Percentiles rank a stretch among this genome's conserved stretches.
phyloP scores from a whole-genome alignment of 1,284 basidiomycete genomes.

The Ustilago lituana region DNA sequence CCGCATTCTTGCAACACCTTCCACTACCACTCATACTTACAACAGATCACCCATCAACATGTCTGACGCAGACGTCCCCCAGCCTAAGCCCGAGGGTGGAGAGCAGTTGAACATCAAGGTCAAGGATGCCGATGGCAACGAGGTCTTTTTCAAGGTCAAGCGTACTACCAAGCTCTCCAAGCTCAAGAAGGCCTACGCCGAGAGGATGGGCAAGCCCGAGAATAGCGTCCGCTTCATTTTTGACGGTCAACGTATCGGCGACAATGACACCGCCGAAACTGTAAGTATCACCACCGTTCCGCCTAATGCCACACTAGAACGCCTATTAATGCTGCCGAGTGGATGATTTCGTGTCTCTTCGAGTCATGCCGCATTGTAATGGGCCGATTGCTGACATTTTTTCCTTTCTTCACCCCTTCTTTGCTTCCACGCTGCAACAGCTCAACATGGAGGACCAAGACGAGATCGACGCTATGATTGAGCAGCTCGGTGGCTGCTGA shows the following conservation, averaged over 20 bases:
- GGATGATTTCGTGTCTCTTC: too few species aligned
- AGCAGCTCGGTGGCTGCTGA: slow-evolving; percentile 62
- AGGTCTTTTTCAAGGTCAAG: slow-evolving; percentile 99
- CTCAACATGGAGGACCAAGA: slow-evolving; percentile 66
- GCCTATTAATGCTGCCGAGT: too few species aligned
- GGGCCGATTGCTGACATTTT: too few species aligned
- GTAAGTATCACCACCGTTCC: slow-evolving; percentile 39
- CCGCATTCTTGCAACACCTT: background rate
- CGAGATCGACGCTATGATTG: slow-evolving; percentile 67
- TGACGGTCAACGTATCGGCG: slow-evolving; percentile 64
- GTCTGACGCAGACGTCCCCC: slow-evolving; percentile 56
- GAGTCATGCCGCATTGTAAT: too few species aligned
- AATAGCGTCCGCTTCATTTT: slow-evolving; percentile 66
- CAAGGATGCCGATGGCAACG: slow-evolving; percentile 74
- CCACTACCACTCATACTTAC: background rate
- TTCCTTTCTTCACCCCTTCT: background rate
- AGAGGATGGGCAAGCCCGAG: slow-evolving; percentile 82
- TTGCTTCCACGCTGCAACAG: slow-evolving; percentile 18
- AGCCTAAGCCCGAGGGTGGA: slow-evolving; percentile 61
- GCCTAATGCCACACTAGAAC: too few species aligned
- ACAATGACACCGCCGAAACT: slow-evolving; percentile 65
- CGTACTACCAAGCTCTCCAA: slow-evolving; percentile 91
- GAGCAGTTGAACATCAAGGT: slow-evolving; percentile 68
- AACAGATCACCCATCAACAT: slow-evolving; percentile 19
- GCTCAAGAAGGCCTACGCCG: slow-evolving; percentile 90